phyloP scores from a whole-genome alignment of 2,329 filamentous ascomycete species.

The Cephalotrichum gorgonifer region DNA sequence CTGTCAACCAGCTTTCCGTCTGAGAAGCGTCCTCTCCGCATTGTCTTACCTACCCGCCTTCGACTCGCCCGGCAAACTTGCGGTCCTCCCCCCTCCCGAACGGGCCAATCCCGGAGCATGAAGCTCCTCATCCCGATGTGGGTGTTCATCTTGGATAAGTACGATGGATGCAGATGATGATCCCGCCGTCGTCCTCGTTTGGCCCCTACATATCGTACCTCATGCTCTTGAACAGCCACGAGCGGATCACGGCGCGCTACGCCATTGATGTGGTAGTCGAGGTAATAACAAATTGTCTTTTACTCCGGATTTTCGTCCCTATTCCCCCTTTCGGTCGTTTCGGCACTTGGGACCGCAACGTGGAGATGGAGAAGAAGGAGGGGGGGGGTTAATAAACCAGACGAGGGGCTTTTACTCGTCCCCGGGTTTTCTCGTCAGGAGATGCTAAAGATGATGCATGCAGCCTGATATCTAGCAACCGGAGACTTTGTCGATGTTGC shows the following conservation, averaged over 20 bases:
- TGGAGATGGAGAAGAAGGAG: not conserved
- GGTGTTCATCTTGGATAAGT: conserved; percentile 1
- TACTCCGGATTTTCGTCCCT: not conserved
- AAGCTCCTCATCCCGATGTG: not conserved
- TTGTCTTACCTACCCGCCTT: not conserved
- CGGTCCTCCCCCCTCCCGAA: not conserved
- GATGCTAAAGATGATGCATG: not conserved
- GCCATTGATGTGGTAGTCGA: not conserved
- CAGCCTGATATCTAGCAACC: not conserved
- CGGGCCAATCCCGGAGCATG: no score
- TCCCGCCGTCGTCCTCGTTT: not conserved
- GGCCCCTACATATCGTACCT: not conserved
- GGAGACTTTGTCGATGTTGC: not conserved
- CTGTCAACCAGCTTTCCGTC: no score
- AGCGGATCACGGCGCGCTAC: not conserved
- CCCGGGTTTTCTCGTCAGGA: not conserved
- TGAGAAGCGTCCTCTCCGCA: no score
- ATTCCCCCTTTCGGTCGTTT: not conserved
- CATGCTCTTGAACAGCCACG: not conserved
- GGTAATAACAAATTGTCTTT: not conserved
- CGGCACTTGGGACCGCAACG: not conserved
- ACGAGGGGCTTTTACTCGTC: not conserved
- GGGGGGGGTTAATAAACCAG: not conserved
- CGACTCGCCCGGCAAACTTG: not conserved
- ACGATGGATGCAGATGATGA: not conserved